A percentile compares a stretch with the other conserved stretches of the same genome.
phyloP scores from a whole-genome alignment of 139 green algal genomes.

The Diplosphaera chodatii region DNA sequence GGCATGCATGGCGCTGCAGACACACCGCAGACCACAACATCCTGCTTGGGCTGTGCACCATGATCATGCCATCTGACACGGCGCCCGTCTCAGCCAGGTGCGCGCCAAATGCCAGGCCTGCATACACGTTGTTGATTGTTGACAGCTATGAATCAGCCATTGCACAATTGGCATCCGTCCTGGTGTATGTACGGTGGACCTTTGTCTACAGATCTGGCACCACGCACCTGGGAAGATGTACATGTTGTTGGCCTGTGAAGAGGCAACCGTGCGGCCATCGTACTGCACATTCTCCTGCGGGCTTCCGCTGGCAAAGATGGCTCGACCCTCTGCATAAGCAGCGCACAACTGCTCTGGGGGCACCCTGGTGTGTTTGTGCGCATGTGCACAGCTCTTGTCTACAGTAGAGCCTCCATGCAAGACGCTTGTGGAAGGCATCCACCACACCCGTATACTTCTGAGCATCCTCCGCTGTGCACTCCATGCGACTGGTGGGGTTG shows the following conservation, averaged over 20 bases:
- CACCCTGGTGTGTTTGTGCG: no score
- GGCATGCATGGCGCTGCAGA: no score
- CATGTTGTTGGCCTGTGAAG: constrained; percentile 68
- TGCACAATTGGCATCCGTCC: no score
- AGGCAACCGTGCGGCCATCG: constrained; percentile 24
- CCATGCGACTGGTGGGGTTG: constrained; percentile 81
- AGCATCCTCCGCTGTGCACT: constrained; percentile 65
- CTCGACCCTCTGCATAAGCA: constrained; percentile 25
- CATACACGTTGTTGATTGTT: no score
- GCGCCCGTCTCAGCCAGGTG: constrained; percentile 24
- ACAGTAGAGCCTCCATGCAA: not conserved
- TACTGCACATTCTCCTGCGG: constrained; percentile 50
- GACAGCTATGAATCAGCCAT: no score
- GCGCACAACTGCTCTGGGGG: no score
- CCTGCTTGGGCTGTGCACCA: constrained; percentile 6
- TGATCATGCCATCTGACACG: constrained; percentile 56
- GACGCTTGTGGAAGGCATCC: no score
- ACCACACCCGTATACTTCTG: constrained; percentile 25
- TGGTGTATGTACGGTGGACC: no score
- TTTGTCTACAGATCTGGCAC: no score
- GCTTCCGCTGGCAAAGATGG: constrained; percentile 70
- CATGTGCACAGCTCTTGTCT: no score
- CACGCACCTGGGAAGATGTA: constrained; percentile 57
- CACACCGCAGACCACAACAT: not conserved
- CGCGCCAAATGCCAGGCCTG: constrained; percentile 44